Conservation (phyloP, 75 land plant species). For the Chamaecyparis obtusa region DNA sequence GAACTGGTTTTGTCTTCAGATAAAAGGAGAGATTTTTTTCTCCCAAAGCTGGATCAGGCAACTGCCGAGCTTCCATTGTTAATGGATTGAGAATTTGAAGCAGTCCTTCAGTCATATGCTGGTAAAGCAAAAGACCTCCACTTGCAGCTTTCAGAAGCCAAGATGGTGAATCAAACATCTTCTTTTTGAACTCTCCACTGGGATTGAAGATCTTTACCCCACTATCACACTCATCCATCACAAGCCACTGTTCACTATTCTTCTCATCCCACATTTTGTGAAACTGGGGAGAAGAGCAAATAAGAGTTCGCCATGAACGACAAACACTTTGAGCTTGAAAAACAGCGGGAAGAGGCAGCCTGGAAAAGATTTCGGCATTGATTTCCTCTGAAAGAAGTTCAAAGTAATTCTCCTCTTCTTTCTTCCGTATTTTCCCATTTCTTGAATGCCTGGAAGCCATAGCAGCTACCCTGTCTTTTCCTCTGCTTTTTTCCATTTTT, state of each 20-base stretch:
- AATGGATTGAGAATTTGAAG: no score
- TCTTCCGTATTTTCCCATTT: no score
- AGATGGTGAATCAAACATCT: no score
- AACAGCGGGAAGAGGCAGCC: background rate
- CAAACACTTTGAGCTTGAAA: background rate
- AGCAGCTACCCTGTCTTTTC: no score
- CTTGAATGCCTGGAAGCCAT: no score
- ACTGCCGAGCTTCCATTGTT: no score
- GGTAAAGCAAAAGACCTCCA: no score
- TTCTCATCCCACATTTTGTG: background rate
- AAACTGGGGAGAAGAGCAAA: background rate
- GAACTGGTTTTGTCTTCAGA: background rate
- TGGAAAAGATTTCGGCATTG: background rate
- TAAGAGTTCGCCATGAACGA: background rate
- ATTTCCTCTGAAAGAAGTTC: background rate
- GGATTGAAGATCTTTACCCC: background rate
- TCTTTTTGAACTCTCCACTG: no score
- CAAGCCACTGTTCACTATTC: background rate
- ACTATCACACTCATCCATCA: background rate
- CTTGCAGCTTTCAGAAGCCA: no score
- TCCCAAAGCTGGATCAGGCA: no score
- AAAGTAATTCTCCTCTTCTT: background rate
- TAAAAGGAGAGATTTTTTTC: background rate
- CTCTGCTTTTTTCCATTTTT: no score
- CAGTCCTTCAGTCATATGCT: no score